Evolutionary conservation across 768 basidiomycete species (phyloP), one percentile per base, ranked within the genome.

Genomic region (Mycena polygramma): DNA sequence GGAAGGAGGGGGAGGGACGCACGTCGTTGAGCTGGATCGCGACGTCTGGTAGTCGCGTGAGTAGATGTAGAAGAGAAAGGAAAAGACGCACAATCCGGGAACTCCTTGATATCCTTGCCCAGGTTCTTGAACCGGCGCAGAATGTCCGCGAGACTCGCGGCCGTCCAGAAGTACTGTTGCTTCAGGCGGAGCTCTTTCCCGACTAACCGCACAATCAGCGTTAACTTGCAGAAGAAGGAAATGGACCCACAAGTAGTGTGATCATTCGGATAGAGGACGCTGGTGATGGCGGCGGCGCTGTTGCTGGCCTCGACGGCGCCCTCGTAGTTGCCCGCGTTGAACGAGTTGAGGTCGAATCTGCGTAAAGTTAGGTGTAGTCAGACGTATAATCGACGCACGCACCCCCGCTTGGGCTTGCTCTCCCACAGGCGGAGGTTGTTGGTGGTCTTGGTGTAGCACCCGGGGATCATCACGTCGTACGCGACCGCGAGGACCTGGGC

Each of bases 81-180:
- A 20, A 59, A 6, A 30, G 22, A 80, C 90, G 64, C 75, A 94
- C 92, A 93, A 67, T 98, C 94, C 1, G 96, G 88, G 77, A 99
- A 90, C 73, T 94, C 90, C 13, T 84, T 82, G 73, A 97, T 91
- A 2, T 91, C 90, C 79, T 94, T 92, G 58, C 89, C 91, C 22
- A 94, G 84, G 81, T 97, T 93, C 86, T 93, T 96, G 89, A 96
- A 99, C 58, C 97, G 91, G 63, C 97, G 89, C 57, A 97, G 77
- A 77, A 99, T 98, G 77, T 99, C 97, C 57, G 90, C 88, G 57
- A 96, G 86, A 79, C 91, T 92, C 36, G 96, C 93, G 57, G 94
- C 91, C 49, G 94, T 95, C 95, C 95, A 93, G 83, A 98, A 94
- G 82, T 97, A 97, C 83, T 99, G 97, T 75, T 98, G 97, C 84